Conservation (phyloP, 805 yeast species). For the Saturnispora sekii region DNA sequence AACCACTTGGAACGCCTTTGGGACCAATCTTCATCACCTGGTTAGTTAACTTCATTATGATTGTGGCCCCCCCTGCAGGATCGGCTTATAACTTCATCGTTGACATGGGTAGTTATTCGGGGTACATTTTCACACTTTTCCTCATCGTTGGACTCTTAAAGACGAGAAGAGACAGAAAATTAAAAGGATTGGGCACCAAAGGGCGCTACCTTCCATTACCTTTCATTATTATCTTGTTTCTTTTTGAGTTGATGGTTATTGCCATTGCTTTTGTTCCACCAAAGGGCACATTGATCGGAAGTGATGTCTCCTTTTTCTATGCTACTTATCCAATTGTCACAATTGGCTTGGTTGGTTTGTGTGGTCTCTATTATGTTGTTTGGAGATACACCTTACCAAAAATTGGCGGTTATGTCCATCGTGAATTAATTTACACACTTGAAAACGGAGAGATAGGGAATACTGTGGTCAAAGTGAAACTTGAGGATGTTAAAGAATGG, state of each 20-base stretch:
- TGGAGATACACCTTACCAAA: slow-evolving; percentile 31
- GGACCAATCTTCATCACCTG: slow-evolving; percentile 71
- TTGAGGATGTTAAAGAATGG: slow-evolving; percentile 27
- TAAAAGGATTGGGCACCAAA: slow-evolving; percentile 25
- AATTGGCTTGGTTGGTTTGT: slow-evolving; percentile 26
- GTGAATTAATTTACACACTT: slow-evolving; percentile 24
- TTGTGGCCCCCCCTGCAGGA: slow-evolving; percentile 78
- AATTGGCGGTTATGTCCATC: slow-evolving; percentile 26
- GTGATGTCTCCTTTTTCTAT: slow-evolving; percentile 35
- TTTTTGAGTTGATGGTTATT: slow-evolving; percentile 30
- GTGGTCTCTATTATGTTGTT: slow-evolving; percentile 28
- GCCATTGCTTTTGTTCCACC: slow-evolving; percentile 37
- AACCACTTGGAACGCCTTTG: slow-evolving; percentile 65
- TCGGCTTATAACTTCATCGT: slow-evolving; percentile 78
- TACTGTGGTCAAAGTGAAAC: slow-evolving; percentile 29
- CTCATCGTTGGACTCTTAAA: slow-evolving; percentile 54
- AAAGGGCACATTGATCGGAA: slow-evolving; percentile 30
- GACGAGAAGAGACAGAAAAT: slow-evolving; percentile 29
- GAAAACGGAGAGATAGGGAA: slow-evolving; percentile 34
- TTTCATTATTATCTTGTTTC: slow-evolving; percentile 24
- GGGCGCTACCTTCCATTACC: slow-evolving; percentile 30
- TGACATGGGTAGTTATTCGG: slow-evolving; percentile 74
- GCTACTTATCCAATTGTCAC: slow-evolving; percentile 33
- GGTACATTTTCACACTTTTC: slow-evolving; percentile 61
- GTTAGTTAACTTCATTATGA: slow-evolving; percentile 61